Evolutionary conservation across 1,284 basidiomycete species (phyloP).

Genomic region (Papiliotrema terrestris): DNA sequence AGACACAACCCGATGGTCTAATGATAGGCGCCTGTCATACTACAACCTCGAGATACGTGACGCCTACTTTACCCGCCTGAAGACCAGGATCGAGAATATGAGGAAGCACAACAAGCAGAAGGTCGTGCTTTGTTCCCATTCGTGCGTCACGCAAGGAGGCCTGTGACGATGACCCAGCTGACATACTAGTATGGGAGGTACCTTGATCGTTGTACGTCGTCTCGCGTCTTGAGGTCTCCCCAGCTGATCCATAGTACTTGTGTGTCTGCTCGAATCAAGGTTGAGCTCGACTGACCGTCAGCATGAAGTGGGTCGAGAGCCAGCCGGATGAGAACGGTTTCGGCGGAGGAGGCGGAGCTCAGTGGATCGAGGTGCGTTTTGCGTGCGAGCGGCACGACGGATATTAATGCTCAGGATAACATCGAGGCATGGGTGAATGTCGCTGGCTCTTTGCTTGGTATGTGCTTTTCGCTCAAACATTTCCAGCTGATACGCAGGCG

Average conservation of each 20-base stretch:
- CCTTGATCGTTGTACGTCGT: conserved; percentile 51
- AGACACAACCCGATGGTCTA: background rate
- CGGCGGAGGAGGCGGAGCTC: conserved; percentile 73
- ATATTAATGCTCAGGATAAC: conserved; percentile 56
- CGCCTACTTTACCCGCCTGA: conserved; percentile 85
- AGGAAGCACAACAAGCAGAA: conserved; percentile 70
- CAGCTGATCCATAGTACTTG: conserved; percentile 34
- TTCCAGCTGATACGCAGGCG: conserved; percentile 33
- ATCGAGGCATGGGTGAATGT: conserved; percentile 78
- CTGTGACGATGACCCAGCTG: too few species aligned
- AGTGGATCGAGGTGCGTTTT: conserved; percentile 79
- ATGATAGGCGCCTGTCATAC: conserved; percentile 66
- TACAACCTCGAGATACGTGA: conserved; percentile 88
- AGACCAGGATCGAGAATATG: conserved; percentile 78
- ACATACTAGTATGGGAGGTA: conserved; percentile 65
- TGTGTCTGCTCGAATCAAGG: conserved; percentile 28
- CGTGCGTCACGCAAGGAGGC: too few species aligned
- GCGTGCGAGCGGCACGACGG: background rate
- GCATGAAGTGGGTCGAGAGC: conserved; percentile 94
- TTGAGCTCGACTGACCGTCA: conserved; percentile 33
- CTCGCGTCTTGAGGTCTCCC: background rate
- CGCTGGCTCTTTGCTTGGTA: conserved; percentile 74
- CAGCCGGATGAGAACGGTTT: conserved; percentile 55
- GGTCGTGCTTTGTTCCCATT: conserved; percentile 79
- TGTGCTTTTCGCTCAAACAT: background rate